Base-by-base conservation (phyloP, 75 land plant genomes). In the Isoetes taiwanensis region DNA sequence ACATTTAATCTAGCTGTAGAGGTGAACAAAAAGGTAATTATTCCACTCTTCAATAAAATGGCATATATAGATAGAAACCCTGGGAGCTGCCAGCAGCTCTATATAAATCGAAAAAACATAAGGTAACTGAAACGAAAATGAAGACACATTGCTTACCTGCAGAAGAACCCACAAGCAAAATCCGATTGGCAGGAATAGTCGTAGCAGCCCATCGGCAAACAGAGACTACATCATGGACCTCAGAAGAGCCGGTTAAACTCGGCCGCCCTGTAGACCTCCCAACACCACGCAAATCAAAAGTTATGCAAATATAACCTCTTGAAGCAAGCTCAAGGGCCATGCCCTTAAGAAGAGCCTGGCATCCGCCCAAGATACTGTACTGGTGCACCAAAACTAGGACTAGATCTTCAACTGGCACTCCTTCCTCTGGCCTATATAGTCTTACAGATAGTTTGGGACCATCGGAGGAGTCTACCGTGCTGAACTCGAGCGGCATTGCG, bases 211-310 rank as follows among this genome's bases (percentile, higher is more conserved):
- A 91, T 11, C 69, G 59, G 68, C 95, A 86, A 19, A 91, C 88
- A 32, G 85, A 75, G 1, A 87, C 57, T 4, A 87, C 94, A 43
- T 91, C 97, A 10, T 80, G 69, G 28, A 91, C 66, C 70, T 91
- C 97, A 1, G 87, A 63, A 30, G 69, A 80, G 9, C 97, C 97
- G 17, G 85, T 87, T 34, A 78, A 61, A 4, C 94, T 72, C 24
- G 94, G 59, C 43, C 74, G 59, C 1, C 97, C 97, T 11, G 89
- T 60, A 29, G 97, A 91, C 14, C 68, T 68, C 10, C 94, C 94
- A 28, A 72, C 96, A 8, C 96, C 93, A 26, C 96, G 53, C 83
- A 80, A 77, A 65, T 90, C 96, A 53, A 90, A 90, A 11, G 96
- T 90, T 32, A 86, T 72, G 25, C 71, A 72, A 2, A 14, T 55